phyloP scores from a whole-genome alignment of 495 filamentous ascomycete genomes.

The Aspergillus mulundensis region DNA sequence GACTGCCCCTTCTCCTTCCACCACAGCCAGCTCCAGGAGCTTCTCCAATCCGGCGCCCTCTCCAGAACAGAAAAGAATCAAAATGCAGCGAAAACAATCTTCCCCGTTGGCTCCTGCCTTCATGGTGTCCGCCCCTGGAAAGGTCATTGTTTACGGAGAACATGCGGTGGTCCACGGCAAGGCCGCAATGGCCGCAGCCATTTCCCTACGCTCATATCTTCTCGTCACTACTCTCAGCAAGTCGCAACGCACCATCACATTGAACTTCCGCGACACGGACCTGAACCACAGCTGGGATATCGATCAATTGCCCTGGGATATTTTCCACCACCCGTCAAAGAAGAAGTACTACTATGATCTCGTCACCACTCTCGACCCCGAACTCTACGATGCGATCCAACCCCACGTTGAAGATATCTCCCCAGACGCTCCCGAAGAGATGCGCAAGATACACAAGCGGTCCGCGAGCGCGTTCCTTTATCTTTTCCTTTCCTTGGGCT shows the following conservation, averaged over 20 bases:
- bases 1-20: slow-evolving; percentile 17
- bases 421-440: slow-evolving; percentile 52
- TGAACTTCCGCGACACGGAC: slow-evolving; percentile 82
- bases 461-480: slow-evolving; percentile 87
- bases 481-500: slow-evolving; percentile 83
- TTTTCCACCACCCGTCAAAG: slow-evolving; percentile 73
- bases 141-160: slow-evolving; percentile 96
- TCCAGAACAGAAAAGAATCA: slow-evolving; percentile 15
- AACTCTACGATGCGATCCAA: slow-evolving; percentile 71
- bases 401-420: slow-evolving; percentile 71
- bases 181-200: slow-evolving; percentile 89
- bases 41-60: slow-evolving; percentile 25
- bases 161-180: slow-evolving; percentile 96
- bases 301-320: slow-evolving; percentile 77
- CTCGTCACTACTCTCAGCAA: slow-evolving; percentile 88
- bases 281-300: slow-evolving; percentile 90
- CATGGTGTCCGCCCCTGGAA: slow-evolving; percentile 96
- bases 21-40: slow-evolving; percentile 17
- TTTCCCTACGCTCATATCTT: slow-evolving; percentile 92
- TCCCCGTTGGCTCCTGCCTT: slow-evolving; percentile 73
- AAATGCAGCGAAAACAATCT: slow-evolving; percentile 42
- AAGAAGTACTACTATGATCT: slow-evolving; percentile 91
- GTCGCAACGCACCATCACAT: slow-evolving; percentile 74
- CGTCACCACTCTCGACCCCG: slow-evolving; percentile 77
- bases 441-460: slow-evolving; percentile 73